Conservation (phyloP, 2,329 filamentous ascomycete genomes). For the Botryotinia convoluta region DNA sequence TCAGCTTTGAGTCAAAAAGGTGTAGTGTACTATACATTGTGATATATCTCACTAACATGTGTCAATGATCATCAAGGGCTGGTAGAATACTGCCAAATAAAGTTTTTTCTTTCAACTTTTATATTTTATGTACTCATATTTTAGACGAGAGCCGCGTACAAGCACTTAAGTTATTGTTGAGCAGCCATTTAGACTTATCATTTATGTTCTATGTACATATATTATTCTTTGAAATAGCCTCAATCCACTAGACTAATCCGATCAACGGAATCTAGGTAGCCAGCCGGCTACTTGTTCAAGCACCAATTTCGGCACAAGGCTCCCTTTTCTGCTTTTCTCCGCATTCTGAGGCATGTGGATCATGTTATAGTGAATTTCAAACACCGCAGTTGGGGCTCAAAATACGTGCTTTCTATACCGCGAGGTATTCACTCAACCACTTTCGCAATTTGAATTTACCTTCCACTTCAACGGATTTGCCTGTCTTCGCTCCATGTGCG, state of each 20-base stretch:
- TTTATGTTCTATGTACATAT: not conserved
- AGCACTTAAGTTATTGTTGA: not conserved
- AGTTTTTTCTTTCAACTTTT: not conserved
- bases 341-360: not conserved
- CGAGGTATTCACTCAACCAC: not conserved
- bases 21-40: not conserved
- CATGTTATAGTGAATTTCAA: not conserved
- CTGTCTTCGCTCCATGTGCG: not conserved
- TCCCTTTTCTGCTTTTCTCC: not conserved
- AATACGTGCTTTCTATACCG: not conserved
- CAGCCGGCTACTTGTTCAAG: not conserved
- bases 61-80: not conserved
- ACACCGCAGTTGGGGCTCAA: not conserved
- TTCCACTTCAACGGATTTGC: not conserved
- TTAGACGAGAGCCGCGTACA: not conserved
- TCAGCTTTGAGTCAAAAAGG: conserved; percentile 23
- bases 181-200: not conserved
- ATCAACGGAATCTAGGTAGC: not conserved
- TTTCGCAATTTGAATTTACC: not conserved
- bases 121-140: no score
- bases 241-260: not conserved
- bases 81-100: no score
- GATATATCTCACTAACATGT: not conserved
- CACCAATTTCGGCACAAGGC: not conserved
- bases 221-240: no score